Evolutionary conservation across 2,329 filamentous ascomycete species (phyloP), one percentile per base, ranked within the genome.

Genomic region (Fusarium illudens): DNA sequence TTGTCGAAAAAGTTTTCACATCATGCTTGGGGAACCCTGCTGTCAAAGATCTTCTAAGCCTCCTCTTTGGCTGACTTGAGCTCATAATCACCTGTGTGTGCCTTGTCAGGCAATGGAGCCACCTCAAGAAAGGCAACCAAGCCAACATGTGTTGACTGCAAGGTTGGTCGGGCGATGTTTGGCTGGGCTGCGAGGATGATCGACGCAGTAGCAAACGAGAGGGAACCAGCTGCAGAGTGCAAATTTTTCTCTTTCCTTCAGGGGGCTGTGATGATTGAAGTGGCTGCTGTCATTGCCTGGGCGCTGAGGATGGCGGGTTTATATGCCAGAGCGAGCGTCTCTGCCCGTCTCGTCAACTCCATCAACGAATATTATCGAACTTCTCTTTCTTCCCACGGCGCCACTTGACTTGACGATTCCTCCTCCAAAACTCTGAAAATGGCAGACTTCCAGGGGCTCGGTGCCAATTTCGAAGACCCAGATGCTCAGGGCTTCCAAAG

Each of bases 371-470:
- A n/a, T n/a, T n/a, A n/a, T n/a, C n/a, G 6, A 25, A 59, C 20
- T 13, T 33, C 32, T 27, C 30, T 34, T n/a, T 6, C 19, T 37
- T 6, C 22, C 9, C 29, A 27, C 27, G 15, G 27, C 20, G 22
- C 33, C 17, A 25, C 29, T 42, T 36, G 46, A 19, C 20, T 25
- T n/a, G 25, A 29, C 27, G 10, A 37, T 9, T 15, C 25, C 32
- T 10, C 19, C 6, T n/a, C 20, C 20, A 13, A 19, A 27, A n/a
- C 27, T n/a, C 27, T 13, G 12, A 64, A 36, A 32, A 73, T 73
- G 71, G 29, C 68, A 19, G 68, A 71, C 13, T 68, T 73, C 9
- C 54, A 73, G 19, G 65, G 62, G 34, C 55, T 73, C 8, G 71
- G 71, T 4, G 66, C 70, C 54, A 73, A 63, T 33, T 73, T 73